A percentile compares a stretch with the other conserved stretches of the same genome.
Evolutionary conservation across 495 filamentous ascomycete genomes (phyloP).

Genomic region (Xylaria curta): DNA sequence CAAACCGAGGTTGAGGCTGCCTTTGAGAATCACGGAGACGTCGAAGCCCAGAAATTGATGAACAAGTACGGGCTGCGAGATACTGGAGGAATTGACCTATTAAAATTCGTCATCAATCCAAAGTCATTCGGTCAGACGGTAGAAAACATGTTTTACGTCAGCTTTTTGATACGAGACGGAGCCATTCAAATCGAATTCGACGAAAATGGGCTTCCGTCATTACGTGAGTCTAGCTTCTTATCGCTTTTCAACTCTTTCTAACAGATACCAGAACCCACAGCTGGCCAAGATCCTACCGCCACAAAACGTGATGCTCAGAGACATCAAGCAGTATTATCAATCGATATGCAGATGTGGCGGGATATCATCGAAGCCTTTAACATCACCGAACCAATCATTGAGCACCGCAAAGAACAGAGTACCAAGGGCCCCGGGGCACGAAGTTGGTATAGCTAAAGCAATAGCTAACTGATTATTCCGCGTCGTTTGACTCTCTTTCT

Average conservation of each 20-base stretch:
- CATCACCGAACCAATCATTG: constrained; percentile 80
- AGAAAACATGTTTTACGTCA: constrained; percentile 96
- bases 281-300: constrained; percentile 32
- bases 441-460: constrained; percentile 76
- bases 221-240: constrained; percentile 62
- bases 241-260: not conserved
- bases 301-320: constrained; percentile 58
- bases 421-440: constrained; percentile 59
- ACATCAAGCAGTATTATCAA: constrained; percentile 82
- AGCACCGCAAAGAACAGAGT: constrained; percentile 72
- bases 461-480: not conserved
- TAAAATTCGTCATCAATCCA: constrained; percentile 88
- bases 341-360: constrained; percentile 84
- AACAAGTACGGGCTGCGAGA: constrained; percentile 61
- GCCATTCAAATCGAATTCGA: constrained; percentile 69
- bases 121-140: constrained; percentile 91
- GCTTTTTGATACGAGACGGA: constrained; percentile 91
- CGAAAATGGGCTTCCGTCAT: constrained; percentile 67
- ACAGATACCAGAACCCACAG: constrained; percentile 27
- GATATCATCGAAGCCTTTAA: constrained; percentile 74
- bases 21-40: constrained; percentile 39
- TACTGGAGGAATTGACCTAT: constrained; percentile 72
- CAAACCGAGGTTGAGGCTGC: constrained; percentile 51
- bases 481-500: not conserved
- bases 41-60: constrained; percentile 50